phyloP scores from a whole-genome alignment of 2,329 filamentous ascomycete genomes.

The Diplodia intermedia region DNA sequence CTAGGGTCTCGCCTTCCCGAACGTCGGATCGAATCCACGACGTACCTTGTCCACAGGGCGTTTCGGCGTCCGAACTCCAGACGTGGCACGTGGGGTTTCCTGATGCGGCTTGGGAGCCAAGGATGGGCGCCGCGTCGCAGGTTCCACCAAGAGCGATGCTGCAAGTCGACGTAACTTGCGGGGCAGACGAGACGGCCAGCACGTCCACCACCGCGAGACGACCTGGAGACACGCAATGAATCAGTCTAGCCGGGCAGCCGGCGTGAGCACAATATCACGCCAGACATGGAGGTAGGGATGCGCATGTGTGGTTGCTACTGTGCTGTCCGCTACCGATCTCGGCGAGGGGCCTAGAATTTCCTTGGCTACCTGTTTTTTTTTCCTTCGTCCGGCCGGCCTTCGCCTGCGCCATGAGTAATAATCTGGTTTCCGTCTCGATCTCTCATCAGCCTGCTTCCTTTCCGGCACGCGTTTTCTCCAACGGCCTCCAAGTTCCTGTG shows the following conservation, averaged over 20 bases:
- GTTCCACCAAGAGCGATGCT: neutral
- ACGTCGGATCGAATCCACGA: too few species aligned
- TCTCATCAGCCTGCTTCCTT: neutral
- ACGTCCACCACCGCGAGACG: neutral
- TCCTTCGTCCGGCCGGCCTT: neutral
- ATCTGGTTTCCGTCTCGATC: neutral
- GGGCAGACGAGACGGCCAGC: slow-evolving; percentile 3
- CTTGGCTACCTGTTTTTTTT: slow-evolving; percentile 5
- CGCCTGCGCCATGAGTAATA: slow-evolving; percentile 21
- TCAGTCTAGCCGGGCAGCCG: neutral
- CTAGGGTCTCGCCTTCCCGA: neutral
- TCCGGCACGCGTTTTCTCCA: neutral
- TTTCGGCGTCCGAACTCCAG: neutral
- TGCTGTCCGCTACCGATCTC: slow-evolving; percentile 18
- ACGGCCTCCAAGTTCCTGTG: neutral
- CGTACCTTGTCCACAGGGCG: neutral
- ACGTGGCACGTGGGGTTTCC: neutral
- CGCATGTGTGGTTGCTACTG: neutral
- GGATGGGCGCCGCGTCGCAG: neutral
- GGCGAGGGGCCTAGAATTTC: slow-evolving; percentile 23
- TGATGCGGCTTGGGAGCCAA: neutral
- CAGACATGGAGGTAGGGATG: slow-evolving; percentile 2
- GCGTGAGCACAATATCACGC: slow-evolving; percentile 6
- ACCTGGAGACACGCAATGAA: neutral
- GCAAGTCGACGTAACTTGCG: slow-evolving; percentile 12